phyloP scores from a whole-genome alignment of 495 filamentous ascomycete species.

The Podospora conica region DNA sequence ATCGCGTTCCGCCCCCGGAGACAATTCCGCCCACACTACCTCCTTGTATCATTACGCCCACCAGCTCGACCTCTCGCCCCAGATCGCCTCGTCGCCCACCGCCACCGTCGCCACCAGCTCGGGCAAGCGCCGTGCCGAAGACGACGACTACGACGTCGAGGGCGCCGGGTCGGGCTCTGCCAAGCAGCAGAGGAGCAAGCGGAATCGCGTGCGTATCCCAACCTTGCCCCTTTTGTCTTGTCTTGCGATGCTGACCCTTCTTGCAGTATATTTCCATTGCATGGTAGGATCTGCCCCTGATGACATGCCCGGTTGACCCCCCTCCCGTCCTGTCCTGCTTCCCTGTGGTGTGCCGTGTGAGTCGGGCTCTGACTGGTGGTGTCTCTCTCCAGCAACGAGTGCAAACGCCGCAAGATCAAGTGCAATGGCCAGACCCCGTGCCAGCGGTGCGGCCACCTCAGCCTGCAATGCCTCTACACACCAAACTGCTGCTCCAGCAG shows the following conservation, averaged over 20 bases:
- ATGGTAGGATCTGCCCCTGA: conserved; percentile 51
- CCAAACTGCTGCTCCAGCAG: conserved; percentile 77
- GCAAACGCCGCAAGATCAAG: conserved; percentile 87
- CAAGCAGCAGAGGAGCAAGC: conserved; percentile 54
- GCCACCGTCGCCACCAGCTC: background rate
- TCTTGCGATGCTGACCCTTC: conserved; percentile 1
- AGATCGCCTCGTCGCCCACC: conserved; percentile 3
- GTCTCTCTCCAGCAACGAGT: conserved; percentile 58
- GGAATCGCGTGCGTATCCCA: conserved; percentile 41
- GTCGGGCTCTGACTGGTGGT: background rate
- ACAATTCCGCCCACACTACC: conserved; percentile 30
- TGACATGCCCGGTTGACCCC: background rate
- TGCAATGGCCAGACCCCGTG: conserved; percentile 84
- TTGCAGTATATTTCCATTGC: conserved; percentile 81
- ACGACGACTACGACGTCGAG: conserved; percentile 22
- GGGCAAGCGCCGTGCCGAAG: conserved; percentile 28
- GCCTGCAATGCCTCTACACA: conserved; percentile 77
- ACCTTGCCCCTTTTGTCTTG: background rate
- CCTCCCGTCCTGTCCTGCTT: background rate
- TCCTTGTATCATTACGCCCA: background rate
- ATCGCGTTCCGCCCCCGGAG: conserved; percentile 31
- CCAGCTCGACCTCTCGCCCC: background rate
- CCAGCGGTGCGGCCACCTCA: conserved; percentile 75
- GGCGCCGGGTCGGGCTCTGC: conserved; percentile 28
- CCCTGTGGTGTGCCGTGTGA: background rate